A percentile compares a stretch with the other conserved stretches of the same genome.
phyloP scores from a whole-genome alignment of 129 eudicot genomes.

The Mikania micrantha region DNA sequence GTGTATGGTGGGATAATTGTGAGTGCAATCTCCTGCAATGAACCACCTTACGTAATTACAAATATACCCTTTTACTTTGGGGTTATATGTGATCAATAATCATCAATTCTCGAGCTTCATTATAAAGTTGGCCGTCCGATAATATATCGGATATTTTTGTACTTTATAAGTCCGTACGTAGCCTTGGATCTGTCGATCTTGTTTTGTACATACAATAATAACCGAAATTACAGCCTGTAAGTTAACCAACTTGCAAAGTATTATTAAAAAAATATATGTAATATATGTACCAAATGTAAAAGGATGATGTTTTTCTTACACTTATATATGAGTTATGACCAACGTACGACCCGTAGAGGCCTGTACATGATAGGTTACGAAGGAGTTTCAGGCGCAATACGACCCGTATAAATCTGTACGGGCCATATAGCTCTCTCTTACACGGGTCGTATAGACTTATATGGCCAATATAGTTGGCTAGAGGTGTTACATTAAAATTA shows the following conservation, averaged over 20 bases:
- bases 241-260: background rate
- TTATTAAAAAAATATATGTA: background rate
- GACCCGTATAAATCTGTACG: too few species aligned
- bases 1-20: conserved; percentile 26
- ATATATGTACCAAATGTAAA: too few species aligned
- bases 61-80: conserved; percentile 10
- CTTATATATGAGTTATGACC: too few species aligned
- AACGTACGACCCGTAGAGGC: too few species aligned
- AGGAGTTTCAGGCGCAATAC: too few species aligned
- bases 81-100: background rate
- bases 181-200: conserved; percentile 6
- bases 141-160: background rate
- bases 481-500: too few species aligned
- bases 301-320: too few species aligned
- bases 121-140: conserved; percentile 9
- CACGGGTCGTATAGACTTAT: too few species aligned
- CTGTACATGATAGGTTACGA: too few species aligned
- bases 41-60: conserved; percentile 9
- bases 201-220: conserved; percentile 16
- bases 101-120: conserved; percentile 2
- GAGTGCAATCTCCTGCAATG: conserved; percentile 33
- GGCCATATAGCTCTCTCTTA: too few species aligned
- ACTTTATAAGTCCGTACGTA: conserved; percentile 13
- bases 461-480: too few species aligned
- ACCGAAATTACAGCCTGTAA: conserved; percentile 8